Evolutionary conservation across 805 yeast species (phyloP).

Genomic region (Wickerhamomyces bovis): DNA sequence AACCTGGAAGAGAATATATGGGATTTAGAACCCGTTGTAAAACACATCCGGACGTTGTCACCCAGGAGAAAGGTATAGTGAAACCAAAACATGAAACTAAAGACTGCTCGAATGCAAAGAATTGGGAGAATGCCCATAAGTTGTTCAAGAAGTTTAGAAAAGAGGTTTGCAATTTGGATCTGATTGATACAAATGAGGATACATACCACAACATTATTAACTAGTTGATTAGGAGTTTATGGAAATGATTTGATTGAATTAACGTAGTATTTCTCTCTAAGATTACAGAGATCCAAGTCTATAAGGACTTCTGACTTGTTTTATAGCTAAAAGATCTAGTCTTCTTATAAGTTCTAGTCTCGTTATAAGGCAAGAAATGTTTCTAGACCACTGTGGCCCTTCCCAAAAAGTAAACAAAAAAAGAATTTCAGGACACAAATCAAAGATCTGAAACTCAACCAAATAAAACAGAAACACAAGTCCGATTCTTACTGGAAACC

Average conservation of each 20-base stretch:
- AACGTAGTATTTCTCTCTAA: no score
- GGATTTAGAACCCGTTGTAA: slow-evolving; percentile 13
- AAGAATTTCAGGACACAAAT: not conserved
- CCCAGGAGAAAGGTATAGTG: slow-evolving; percentile 1
- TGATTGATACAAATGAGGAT: slow-evolving; percentile 14
- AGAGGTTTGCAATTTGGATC: slow-evolving; percentile 20
- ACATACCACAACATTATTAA: slow-evolving; percentile 19
- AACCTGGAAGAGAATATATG: slow-evolving; percentile 10
- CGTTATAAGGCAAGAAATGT: no score
- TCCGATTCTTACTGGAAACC: no score
- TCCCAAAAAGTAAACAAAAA: slow-evolving; percentile 1
- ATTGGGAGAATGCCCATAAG: slow-evolving; percentile 17
- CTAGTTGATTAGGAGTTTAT: not conserved
- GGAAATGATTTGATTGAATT: no score
- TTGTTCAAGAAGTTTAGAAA: slow-evolving; percentile 13
- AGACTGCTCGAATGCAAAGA: slow-evolving; percentile 19
- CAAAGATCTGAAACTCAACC: not conserved
- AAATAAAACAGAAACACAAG: not conserved
- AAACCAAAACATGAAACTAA: slow-evolving; percentile 2
- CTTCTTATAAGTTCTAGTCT: no score
- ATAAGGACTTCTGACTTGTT: no score
- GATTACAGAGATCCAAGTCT: no score
- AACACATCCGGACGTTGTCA: slow-evolving; percentile 9
- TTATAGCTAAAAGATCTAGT: no score
- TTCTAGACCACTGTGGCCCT: no score